Evolutionary conservation across 2,329 filamentous ascomycete species (phyloP).

Genomic region (Scedosporium boydii): DNA sequence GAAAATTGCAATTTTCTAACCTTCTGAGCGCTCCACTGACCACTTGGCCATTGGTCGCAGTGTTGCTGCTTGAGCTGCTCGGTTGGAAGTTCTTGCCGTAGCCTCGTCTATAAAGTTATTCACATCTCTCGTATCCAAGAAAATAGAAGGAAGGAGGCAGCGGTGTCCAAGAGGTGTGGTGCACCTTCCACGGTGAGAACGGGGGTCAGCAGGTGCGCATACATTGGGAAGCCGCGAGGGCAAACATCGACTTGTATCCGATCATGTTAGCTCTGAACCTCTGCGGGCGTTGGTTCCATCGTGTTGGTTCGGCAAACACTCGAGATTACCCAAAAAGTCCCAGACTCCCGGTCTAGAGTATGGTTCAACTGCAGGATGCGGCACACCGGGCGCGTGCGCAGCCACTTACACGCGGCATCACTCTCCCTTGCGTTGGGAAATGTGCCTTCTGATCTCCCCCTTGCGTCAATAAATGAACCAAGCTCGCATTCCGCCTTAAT

Average conservation of each 20-base stretch:
- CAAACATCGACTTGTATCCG: not conserved
- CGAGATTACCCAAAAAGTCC: too few species aligned
- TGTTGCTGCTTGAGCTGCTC: too few species aligned
- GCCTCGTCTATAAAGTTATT: too few species aligned
- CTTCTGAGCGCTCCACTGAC: too few species aligned
- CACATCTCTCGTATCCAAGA: too few species aligned
- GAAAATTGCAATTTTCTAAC: too few species aligned
- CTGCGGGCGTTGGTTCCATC: too few species aligned
- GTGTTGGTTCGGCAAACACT: not conserved
- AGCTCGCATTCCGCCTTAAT: not conserved
- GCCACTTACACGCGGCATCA: not conserved
- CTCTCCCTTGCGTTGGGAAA: not conserved
- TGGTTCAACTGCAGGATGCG: not conserved
- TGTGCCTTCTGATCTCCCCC: not conserved
- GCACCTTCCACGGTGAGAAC: not conserved
- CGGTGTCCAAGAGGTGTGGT: not conserved
- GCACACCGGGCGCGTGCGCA: not conserved
- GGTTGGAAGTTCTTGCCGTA: too few species aligned
- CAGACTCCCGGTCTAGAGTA: too few species aligned
- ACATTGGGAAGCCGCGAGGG: not conserved
- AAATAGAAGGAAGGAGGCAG: not conserved
- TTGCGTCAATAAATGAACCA: not conserved
- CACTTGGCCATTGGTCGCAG: too few species aligned
- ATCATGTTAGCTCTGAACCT: too few species aligned
- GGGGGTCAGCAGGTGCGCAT: not conserved